Percentiles rank a stretch among this genome's conserved stretches.
phyloP scores from a whole-genome alignment of 164 flowering plant species.

The Berberis vulgaris region DNA sequence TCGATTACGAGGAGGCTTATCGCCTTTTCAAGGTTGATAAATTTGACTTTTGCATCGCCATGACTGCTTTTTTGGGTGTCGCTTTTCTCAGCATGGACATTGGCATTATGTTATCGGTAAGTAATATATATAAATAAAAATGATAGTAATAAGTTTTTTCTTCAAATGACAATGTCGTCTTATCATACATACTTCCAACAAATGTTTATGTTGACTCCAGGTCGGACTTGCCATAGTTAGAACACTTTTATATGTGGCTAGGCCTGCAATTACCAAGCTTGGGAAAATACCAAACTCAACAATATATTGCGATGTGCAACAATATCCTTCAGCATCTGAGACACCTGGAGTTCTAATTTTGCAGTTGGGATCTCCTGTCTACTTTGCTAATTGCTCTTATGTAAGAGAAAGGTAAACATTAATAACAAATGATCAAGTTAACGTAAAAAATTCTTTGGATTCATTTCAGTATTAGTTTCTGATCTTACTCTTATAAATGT shows the following conservation, averaged over 20 bases:
- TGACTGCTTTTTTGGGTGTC: slow-evolving; percentile 78
- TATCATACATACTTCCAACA: background rate
- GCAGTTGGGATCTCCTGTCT: slow-evolving; percentile 73
- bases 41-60: slow-evolving; percentile 61
- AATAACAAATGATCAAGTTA: no score
- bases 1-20: slow-evolving; percentile 67
- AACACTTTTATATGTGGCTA: slow-evolving; percentile 64
- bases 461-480: background rate
- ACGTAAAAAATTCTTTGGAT: background rate
- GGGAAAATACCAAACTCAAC: slow-evolving; percentile 74
- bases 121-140: slow-evolving; percentile 1
- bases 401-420: slow-evolving; percentile 72
- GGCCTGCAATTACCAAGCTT: slow-evolving; percentile 65
- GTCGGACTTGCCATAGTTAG: slow-evolving; percentile 77
- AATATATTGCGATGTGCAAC: slow-evolving; percentile 54
- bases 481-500: no score
- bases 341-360: slow-evolving; percentile 72
- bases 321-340: slow-evolving; percentile 58
- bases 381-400: slow-evolving; percentile 73
- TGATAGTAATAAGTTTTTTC: background rate
- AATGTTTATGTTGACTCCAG: slow-evolving; percentile 20
- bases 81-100: slow-evolving; percentile 69
- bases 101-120: slow-evolving; percentile 82
- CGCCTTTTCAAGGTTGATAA: slow-evolving; percentile 79
- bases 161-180: background rate